Conservation (phyloP, 2,329 filamentous ascomycete species). For the Dothideomycetidae sp. region DNA sequence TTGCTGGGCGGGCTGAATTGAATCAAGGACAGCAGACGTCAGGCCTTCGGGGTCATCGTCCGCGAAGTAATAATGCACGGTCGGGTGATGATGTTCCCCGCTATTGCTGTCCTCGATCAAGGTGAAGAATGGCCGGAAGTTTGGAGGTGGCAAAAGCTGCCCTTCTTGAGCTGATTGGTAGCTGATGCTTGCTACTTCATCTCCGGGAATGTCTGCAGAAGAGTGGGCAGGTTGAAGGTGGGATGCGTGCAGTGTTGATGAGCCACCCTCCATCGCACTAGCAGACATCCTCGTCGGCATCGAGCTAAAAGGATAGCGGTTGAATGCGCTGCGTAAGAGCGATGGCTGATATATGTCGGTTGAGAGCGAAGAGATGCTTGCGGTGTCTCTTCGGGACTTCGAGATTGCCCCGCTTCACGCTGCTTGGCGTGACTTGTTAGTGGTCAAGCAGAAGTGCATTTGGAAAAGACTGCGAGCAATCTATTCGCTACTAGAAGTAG, state of each 20-base stretch:
- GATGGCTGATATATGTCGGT: too few relatives aligned
- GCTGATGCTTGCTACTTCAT: conserved; percentile 1
- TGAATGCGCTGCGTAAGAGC: background rate
- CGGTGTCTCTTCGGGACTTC: too few relatives aligned
- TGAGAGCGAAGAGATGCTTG: too few relatives aligned
- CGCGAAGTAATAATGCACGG: conserved; percentile 80
- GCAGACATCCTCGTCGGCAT: background rate
- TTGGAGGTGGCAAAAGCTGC: conserved; percentile 26
- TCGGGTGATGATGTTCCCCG: conserved; percentile 65
- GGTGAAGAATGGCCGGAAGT: conserved; percentile 73
- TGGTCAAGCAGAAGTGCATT: too few relatives aligned
- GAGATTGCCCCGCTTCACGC: too few relatives aligned
- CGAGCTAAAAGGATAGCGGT: background rate
- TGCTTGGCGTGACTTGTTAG: too few relatives aligned
- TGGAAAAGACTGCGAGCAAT: too few relatives aligned
- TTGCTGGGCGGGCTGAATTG: conserved; percentile 6
- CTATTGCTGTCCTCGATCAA: conserved; percentile 64
- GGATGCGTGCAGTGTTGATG: background rate
- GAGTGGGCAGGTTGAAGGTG: background rate
- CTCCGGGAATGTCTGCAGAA: background rate
- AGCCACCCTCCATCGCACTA: background rate
- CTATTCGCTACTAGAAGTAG: too few relatives aligned
- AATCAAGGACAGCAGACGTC: conserved; percentile 38
- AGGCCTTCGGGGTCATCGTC: conserved; percentile 77
- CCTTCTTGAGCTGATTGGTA: conserved; percentile 8